Evolutionary conservation across 345 rosid genomes (phyloP), one percentile per base, ranked within the genome.

Genomic region (Arabidopsis arenosa): DNA sequence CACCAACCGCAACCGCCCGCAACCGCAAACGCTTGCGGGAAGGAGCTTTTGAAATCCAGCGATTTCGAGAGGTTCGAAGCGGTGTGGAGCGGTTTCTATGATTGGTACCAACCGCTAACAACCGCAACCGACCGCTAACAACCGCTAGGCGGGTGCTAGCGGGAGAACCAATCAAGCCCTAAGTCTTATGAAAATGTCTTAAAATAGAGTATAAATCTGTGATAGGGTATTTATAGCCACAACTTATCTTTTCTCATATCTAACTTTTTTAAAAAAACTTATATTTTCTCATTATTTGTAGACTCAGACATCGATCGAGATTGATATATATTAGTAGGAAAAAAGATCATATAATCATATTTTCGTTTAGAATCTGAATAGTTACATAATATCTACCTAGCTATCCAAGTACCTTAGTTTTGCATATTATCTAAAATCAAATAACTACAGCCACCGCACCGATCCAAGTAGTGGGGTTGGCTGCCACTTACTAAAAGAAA

Each of bases 381-480:
- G 10, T 21, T 47, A 5, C 9, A 51, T 15, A 72, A 72, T 47
- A 71, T 71, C 30, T 9, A 17, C 17, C 41, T 33, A 72, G 48
- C 52, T 28, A 72, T 72, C 53, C 30, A 13, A 32, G 63, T 17
- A 40, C 15, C 15, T 44, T 63, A 33, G 17, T 21, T 44, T 21
- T 48, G 58, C 66, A 48, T 51, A 26, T 48, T 11, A 57, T 57
- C 51, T 36, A 60, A 58, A 58, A 58, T 48, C 53, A 58, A 26
- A 57, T 10, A 66, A 66, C 10, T 13, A 53, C 43, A 57, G 49
- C 53, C 78, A 66, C 66, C 68, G 48, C 78, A 66, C 66, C 68
- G 48, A 55, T 55, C 60, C 52, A 55, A 35, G 60, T 76, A 77
- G 80, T 77, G 72, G 80, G 80, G 80, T 70, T 77, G 80, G 80